Conservation (phyloP, 2,329 filamentous ascomycete species). For the Beauveria brongniartii region DNA sequence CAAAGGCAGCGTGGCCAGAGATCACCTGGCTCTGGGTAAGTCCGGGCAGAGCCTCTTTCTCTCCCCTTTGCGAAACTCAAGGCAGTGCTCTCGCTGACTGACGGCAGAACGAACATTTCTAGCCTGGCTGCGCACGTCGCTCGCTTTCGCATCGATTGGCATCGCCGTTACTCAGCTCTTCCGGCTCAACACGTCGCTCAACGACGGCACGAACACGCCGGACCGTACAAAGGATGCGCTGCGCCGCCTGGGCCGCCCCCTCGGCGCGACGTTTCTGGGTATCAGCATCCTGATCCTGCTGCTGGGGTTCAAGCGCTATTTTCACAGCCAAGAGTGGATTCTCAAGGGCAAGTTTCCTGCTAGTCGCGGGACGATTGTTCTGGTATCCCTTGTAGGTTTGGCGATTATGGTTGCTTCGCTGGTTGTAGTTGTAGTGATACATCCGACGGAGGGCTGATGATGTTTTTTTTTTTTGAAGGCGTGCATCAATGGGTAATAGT, state of each 20-base stretch:
- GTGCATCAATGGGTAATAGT: background rate
- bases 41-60: background rate
- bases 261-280: slow-evolving; percentile 68
- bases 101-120: slow-evolving; percentile 69
- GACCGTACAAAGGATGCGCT: slow-evolving; percentile 30
- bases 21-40: slow-evolving; percentile 71
- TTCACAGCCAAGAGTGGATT: slow-evolving; percentile 71
- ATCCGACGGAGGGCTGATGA: slow-evolving; percentile 21
- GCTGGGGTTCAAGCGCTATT: slow-evolving; percentile 71
- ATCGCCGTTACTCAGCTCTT: slow-evolving; percentile 81
- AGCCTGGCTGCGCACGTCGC: slow-evolving; percentile 74
- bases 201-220: slow-evolving; percentile 24
- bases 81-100: background rate
- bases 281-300: slow-evolving; percentile 69
- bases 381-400: slow-evolving; percentile 59
- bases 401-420: slow-evolving; percentile 53
- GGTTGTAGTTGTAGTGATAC: slow-evolving; percentile 51
- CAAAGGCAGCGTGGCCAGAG: slow-evolving; percentile 74
- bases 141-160: slow-evolving; percentile 75
- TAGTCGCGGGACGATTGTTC: slow-evolving; percentile 63
- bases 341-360: slow-evolving; percentile 74
- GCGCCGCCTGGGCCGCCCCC: slow-evolving; percentile 60
- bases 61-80: background rate
- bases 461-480: background rate
- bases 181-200: slow-evolving; percentile 64